Percentiles rank a stretch among this genome's conserved stretches.
Evolutionary conservation across 106 monocot genomes (phyloP).

Genomic region (Agapanthus africanus): DNA sequence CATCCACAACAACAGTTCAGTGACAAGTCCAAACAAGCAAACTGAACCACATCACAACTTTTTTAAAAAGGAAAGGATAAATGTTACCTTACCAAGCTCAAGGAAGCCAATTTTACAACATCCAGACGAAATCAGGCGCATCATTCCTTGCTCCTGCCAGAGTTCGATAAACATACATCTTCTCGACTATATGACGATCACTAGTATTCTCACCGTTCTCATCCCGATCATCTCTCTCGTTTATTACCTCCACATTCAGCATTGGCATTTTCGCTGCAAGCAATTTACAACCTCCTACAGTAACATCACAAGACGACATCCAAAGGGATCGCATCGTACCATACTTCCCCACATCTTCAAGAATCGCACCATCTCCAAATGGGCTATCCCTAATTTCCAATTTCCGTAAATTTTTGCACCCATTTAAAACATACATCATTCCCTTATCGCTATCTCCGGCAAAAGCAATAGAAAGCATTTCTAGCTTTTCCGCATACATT

Average conservation of each 20-base stretch:
- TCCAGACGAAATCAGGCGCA: slow-evolving; percentile 33
- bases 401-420: slow-evolving; percentile 30
- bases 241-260: slow-evolving; percentile 35
- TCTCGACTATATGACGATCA: slow-evolving; percentile 13
- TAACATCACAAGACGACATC: slow-evolving; percentile 38
- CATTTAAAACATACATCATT: slow-evolving; percentile 27
- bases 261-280: slow-evolving; percentile 36
- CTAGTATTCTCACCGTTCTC: slow-evolving; percentile 7
- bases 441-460: slow-evolving; percentile 31
- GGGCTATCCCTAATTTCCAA: slow-evolving; percentile 42
- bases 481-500: slow-evolving; percentile 28
- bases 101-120: slow-evolving; percentile 21
- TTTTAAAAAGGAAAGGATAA: too few relatives aligned
- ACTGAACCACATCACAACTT: too few relatives aligned
- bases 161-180: slow-evolving; percentile 39
- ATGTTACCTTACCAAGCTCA: too few relatives aligned
- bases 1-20: too few relatives aligned
- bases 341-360: slow-evolving; percentile 19
- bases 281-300: slow-evolving; percentile 16
- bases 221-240: background rate
- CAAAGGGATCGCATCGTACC: slow-evolving; percentile 42
- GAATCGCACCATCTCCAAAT: slow-evolving; percentile 30
- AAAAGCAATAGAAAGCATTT: slow-evolving; percentile 39
- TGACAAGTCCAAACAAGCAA: too few relatives aligned
- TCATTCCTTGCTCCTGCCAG: slow-evolving; percentile 41